Evolutionary conservation across 108 stramenopile genomes (phyloP), one percentile per base, ranked within the genome.

Genomic region (Cafeteria roenbergensis): DNA sequence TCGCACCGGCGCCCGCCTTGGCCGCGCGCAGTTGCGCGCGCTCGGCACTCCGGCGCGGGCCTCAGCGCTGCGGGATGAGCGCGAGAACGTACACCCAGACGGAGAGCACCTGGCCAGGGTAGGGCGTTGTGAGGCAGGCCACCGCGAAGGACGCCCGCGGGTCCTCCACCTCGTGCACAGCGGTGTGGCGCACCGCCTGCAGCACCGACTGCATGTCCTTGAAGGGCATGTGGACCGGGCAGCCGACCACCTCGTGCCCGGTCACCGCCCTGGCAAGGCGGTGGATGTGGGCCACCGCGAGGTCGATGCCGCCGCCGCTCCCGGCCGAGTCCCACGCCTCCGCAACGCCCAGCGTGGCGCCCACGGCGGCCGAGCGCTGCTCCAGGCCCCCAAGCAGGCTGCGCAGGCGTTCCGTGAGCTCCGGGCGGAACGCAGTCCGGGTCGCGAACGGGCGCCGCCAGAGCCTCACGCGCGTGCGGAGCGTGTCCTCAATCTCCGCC

Each of bases 131-230:
- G 25, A 61, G 66, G 0, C 73, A 77, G 21, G 57, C 79, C 0
- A 82, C 42, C 6, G 72, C 77, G 54, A 82, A 82, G 55, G 76
- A 66, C 17, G 75, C 79, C 0, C 77, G 73, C 12, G 71, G 74
- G 21, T 73, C 69, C 14, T 68, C 42, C 27, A 52, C 51, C 24
- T 77, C 73, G 63, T 82, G 81, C 1, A 81, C 54, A 8, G 70
- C 73, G 22, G 77, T 62, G 31, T 74, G 69, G 0, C 62, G 33
- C 0, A 82, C 75, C 24, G 57, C 68, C 31, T 42, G 32, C 48
- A 75, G 50, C 3, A 82, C 64, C 6, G 31, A 32, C 27, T 73
- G 63, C 51, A 81, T 59, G 53, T 81, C 77, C 25, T 71, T 70
- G 71, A 79, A 82, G 24, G 78, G 50, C 55, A 72, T 30, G 63